Evolutionary conservation across 306 rosid genomes (phyloP).

Genomic region (Oxytropis ochrocephala): DNA sequence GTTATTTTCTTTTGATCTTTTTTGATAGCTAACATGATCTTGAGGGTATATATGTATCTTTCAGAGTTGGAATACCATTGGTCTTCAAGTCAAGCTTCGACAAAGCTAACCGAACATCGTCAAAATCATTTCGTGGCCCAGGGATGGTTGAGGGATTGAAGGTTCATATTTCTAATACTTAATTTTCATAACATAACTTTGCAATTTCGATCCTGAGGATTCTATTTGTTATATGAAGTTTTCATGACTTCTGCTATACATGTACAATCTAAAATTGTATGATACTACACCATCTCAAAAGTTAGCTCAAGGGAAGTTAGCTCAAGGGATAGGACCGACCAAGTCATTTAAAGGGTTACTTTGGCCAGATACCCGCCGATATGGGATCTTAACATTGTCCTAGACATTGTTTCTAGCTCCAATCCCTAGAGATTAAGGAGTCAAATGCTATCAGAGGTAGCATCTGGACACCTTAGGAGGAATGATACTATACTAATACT

Average conservation of each 20-base stretch:
- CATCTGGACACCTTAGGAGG: neutral
- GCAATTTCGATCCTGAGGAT: constrained; percentile 13
- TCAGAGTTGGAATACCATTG: constrained; percentile 82
- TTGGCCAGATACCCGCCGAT: neutral
- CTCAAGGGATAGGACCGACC: neutral
- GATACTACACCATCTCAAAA: neutral
- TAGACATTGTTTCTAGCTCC: neutral
- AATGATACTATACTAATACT: neutral
- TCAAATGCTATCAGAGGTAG: constrained; percentile 13
- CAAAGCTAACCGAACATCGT: constrained; percentile 92
- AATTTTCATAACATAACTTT: constrained; percentile 7
- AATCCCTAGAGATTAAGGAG: neutral
- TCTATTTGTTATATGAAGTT: neutral
- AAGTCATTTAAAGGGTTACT: neutral
- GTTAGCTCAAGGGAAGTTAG: too few relatives aligned
- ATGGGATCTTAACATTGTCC: neutral
- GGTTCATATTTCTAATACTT: constrained; percentile 34
- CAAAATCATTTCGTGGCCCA: constrained; percentile 94
- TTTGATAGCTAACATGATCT: neutral
- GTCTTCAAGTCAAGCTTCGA: constrained; percentile 97
- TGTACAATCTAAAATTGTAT: neutral
- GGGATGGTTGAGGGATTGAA: constrained; percentile 82
- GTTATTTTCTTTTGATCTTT: neutral
- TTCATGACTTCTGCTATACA: neutral
- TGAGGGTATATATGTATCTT: constrained; percentile 20